Evolutionary conservation across 2,329 filamentous ascomycete genomes (phyloP), one percentile per base, ranked within the genome.

Genomic region (Huntiella omanensis): DNA sequence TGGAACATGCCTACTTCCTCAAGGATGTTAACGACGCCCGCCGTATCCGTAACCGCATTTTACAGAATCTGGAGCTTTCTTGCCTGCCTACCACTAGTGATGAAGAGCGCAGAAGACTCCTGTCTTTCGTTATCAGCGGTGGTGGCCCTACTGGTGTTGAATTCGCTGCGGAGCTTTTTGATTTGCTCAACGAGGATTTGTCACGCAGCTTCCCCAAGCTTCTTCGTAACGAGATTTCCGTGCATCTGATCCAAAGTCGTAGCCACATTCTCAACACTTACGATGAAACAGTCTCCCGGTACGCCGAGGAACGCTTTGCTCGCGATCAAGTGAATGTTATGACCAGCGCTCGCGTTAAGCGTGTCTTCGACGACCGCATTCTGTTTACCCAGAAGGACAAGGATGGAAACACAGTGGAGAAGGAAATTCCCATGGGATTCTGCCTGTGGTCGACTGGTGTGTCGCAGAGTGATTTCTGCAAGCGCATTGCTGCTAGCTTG

Each of bases 371-470:
- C 0, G 85, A 96, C 60, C 82, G 75, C 56, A 94, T 98, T 50
- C 63, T 94, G 17, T 98, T 94, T 64, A 82, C 80, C 0, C 87
- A 98, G 60, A 80, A 83, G 57, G 69, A 70, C 42, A 73, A 82
- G 3, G 67, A 85, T 46, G 86, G 85, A 38, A 73, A 76, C 28
- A 62, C 78, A 0, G 55, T 94, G n/a, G 81, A 77, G 17, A 98
- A 98, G 60, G 91, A 98, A 56, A 75, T 98, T 0, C 88, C 91
- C 0, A 87, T 85, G 68, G 91, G 86, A 22, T 94, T 98, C 65
- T 96, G 91, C 55, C 69, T 98, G 11, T 98, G 91, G 91, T 96
- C 91, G 0, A 98, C 91, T 0, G 91, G 91, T 51, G 88, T 98
- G 37, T 70, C 87, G 0, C 91, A 93, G 58, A 83, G 84, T 4